Base-by-base conservation (phyloP, 2,329 filamentous ascomycete genomes). In the Ophiostoma montium region DNA sequence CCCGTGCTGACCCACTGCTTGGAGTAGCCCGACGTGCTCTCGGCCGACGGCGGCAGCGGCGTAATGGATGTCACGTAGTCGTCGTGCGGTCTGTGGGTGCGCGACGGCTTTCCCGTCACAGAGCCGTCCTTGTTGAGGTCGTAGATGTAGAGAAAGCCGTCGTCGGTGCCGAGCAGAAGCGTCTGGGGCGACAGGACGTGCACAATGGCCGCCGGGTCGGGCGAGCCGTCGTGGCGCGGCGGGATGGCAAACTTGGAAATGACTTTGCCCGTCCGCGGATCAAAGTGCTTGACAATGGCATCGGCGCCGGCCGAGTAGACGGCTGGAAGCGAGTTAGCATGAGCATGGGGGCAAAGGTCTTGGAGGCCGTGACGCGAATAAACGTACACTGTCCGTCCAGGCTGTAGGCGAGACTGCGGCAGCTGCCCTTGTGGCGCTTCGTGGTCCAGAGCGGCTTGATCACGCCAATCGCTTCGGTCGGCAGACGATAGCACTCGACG, bases 1-100 rank as follows among this genome's bases (percentile, higher is more conserved):
- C 92, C 92, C 0, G 89, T 95, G 35, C 84, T 92, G 47, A 95
- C 76, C 84, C 88, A 98, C 67, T 96, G 90, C 66, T 95, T 95
- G 58, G 86, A 80, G 62, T 86, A 90, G 5, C 89, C 89, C 16
- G 84, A 90, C 0, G 87, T 95, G 63, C 84, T 92, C 50, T 84
- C 78, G 30, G 81, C 75, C 2, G 84, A 82, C 0, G 89, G 76
- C 0, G 89, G 88, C 0, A 98, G 75, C 1, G 89, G 81, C 1
- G 86, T 84, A 41, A 98, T 73, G 46, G 86, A 89, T 31, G 89
- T 92, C 49, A 98, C 78, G 64, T 95, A 95, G 68, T 96, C 90
- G 58, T 85, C 80, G 66, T 98, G 92, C 1, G 90, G 90, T 54
- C 80, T 80, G 61, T 90, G 82, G 10, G 86, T 88, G 60, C 89